These are phyloP conservation scores for Phaffia tasmanica DNA, from an alignment of 768 basidiomycete genomes.

Conservation along the genomic window DNA sequence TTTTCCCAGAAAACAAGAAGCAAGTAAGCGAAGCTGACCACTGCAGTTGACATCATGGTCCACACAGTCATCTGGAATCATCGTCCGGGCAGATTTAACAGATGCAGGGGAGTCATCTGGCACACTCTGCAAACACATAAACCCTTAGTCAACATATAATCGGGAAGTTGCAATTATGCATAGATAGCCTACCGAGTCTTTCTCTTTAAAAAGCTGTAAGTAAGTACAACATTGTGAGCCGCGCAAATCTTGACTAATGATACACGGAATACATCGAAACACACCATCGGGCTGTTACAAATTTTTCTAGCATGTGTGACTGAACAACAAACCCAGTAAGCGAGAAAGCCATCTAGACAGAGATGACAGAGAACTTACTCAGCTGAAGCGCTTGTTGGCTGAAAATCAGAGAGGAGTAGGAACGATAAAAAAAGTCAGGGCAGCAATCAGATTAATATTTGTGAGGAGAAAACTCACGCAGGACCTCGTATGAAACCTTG, in stretches of 20 bases:
- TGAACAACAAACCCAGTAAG: conserved; percentile 11
- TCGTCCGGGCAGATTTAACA: conserved; percentile 12
- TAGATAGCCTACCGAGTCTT: neutral
- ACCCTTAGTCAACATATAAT: neutral
- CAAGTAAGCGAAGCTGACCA: conserved; percentile 45
- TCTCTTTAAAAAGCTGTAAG: neutral
- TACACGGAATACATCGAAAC: conserved; percentile 35
- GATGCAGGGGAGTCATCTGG: conserved; percentile 25
- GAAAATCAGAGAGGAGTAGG: conserved; percentile 48
- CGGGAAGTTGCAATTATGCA: neutral
- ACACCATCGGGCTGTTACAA: conserved; percentile 78
- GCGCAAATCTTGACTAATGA: conserved; percentile 62
- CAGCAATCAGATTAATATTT: neutral
- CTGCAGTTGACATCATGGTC: conserved; percentile 57
- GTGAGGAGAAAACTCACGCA: conserved; percentile 46
- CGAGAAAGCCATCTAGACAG: conserved; percentile 1
- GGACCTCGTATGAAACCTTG: conserved; percentile 58
- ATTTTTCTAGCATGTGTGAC: conserved; percentile 73
- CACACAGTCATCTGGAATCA: conserved; percentile 22
- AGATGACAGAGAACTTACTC: neutral
- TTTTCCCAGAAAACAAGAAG: neutral
- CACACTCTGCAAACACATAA: neutral
- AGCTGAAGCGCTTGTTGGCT: conserved; percentile 1
- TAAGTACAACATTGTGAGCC: conserved; percentile 38
- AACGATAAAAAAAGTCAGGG: conserved; percentile 37